Evolutionary conservation across 2,329 filamentous ascomycete genomes (phyloP), one percentile per base, ranked within the genome.

Genomic region (Biscogniauxia mediterranea): DNA sequence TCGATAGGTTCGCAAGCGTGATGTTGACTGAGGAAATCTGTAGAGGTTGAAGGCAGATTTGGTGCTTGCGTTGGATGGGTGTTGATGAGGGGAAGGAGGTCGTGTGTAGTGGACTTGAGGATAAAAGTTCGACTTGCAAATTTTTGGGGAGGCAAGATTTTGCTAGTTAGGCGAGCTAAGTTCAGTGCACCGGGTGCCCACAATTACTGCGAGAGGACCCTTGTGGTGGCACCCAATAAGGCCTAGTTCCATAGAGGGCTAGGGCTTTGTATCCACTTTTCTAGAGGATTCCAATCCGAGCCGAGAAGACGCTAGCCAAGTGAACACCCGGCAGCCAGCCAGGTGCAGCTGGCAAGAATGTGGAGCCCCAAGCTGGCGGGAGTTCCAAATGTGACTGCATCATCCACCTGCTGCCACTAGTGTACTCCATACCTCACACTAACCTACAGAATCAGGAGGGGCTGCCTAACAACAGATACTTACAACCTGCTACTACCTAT

Each of bases 1-100:
- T 72, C 69, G 68, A 72, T 75, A 73, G 73, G 72, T 74, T 77
- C 71, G 80, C 79, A 81, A 83, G 79, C 75, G 71, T 74, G 68
- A 74, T 72, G 73, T 77, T 78, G 75, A 72, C 79, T 80, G 79
- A 78, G 78, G 65, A 81, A 83, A 83, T 83, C 81, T 82, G 80
- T 75, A 74, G 77, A 68, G 61, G 65, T 73, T 70, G 70, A 73
- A 65, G 72, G 77, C 81, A 82, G 81, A 83, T 82, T 83, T 68
- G 69, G 62, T 69, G 70, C 69, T 72, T 78, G 77, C 77, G 76
- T 76, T 76, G 74, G 74, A 75, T 78, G 75, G 76, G 74, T 72
- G 73, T 73, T 69, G 64, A 69, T 68, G 71, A 70, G 71, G 69
- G 70, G 71, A 70, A 69, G 76, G 75, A 77, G 77, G 77, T 81